Evolutionary conservation across 306 rosid genomes (phyloP), one percentile per base, ranked within the genome.

Genomic region (Fragaria nilgerrensis): DNA sequence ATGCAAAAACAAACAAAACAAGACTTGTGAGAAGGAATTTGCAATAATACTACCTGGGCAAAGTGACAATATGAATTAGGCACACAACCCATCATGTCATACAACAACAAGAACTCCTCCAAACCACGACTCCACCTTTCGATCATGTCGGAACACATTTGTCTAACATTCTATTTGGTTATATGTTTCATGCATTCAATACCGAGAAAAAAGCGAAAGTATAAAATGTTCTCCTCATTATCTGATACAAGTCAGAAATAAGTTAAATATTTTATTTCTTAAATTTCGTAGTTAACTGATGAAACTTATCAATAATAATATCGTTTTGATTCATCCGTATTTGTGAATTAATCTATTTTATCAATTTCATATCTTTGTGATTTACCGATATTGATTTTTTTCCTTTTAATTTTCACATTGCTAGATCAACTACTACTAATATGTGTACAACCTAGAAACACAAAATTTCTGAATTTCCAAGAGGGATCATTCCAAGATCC

Each of bases 211-310:
- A 5, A 47, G 3, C 0, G 5, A 47, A 44, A 2, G 17, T 47
- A 0, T 47, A 47, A 7, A 43, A 43, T 7, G 32, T 1, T 29
- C 0, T 29, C 0, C 2, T 29, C 0, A 29, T 29, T 29, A 29
- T 29, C 32, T 1, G 32, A 29, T 29, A 1, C 32, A 29, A 1
- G 2, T 29, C 0, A 0, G 2, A 1, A 2, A 0, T 29, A 29
- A 29, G 32, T 29, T 0, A 29, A 29, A 29, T 29, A 29, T 29
- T 3, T 37, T 37, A 37, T 37, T 37, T 37, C 7, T 37, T 37
- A 37, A 37, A 37, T 37, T 5, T 39, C 9, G 43, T 39, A 39
- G 39, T 37, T 37, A 39, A 39, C 43, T 39, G 0, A 2, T 43
- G 45, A 1, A 43, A 43, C 2, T 43, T 43, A 9, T 9, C 13